These are phyloP conservation scores for Aspergillus funiculosus DNA, from an alignment of 495 filamentous ascomycete species.

Conservation along the genomic window DNA sequence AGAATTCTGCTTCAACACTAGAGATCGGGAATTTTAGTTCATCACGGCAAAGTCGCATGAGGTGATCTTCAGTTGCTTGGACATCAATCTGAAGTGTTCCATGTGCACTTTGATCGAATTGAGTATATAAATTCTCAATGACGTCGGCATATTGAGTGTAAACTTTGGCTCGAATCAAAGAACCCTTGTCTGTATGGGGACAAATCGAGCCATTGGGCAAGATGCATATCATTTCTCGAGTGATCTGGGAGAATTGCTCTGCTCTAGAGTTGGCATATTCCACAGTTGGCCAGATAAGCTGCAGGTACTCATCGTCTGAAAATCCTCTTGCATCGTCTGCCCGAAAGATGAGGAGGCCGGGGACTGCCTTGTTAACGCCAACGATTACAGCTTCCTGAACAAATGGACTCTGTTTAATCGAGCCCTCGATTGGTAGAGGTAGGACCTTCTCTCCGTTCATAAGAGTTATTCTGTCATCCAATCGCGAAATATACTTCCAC, in stretches of 20 bases:
- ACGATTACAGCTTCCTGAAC: slow-evolving; percentile 57
- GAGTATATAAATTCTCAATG: slow-evolving; percentile 46
- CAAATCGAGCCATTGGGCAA: slow-evolving; percentile 39
- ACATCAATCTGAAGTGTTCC: slow-evolving; percentile 34
- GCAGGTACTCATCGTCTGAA: slow-evolving; percentile 37
- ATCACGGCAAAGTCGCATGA: slow-evolving; percentile 38
- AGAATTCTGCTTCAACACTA: slow-evolving; percentile 44
- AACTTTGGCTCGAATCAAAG: slow-evolving; percentile 51
- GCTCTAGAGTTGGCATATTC: slow-evolving; percentile 44
- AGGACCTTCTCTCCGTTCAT: slow-evolving; percentile 65
- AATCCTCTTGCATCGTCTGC: slow-evolving; percentile 26
- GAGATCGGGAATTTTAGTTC: slow-evolving; percentile 38
- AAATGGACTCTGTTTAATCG: slow-evolving; percentile 43
- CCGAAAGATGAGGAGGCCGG: slow-evolving; percentile 51
- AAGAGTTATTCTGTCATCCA: slow-evolving; percentile 60
- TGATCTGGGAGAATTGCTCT: slow-evolving; percentile 52
- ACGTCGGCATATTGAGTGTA: slow-evolving; percentile 41
- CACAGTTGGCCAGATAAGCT: slow-evolving; percentile 44
- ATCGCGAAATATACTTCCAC: slow-evolving; percentile 59
- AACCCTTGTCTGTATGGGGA: slow-evolving; percentile 51
- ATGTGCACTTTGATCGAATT: slow-evolving; percentile 21
- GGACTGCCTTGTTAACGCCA: slow-evolving; percentile 44
- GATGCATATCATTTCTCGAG: slow-evolving; percentile 47
- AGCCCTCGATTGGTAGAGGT: slow-evolving; percentile 57
- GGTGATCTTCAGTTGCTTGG: slow-evolving; percentile 33